Conservation (phyloP, 257 asterid genomes). For the Solanum chilense region DNA sequence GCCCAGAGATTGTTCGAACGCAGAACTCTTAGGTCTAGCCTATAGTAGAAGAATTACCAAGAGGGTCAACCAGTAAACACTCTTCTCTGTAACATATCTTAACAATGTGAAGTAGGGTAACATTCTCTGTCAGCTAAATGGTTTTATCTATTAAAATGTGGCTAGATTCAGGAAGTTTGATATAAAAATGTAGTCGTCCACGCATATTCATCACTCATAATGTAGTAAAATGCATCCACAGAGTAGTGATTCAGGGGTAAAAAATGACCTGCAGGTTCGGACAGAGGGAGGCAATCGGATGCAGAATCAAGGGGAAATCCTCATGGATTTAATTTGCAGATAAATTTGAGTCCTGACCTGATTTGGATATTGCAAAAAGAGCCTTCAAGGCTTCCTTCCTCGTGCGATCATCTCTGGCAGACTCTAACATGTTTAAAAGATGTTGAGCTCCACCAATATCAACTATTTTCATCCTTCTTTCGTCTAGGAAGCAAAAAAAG, state of each 20-base stretch:
- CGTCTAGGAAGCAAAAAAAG: constrained; percentile 28
- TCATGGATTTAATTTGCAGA: neutral
- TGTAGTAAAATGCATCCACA: neutral
- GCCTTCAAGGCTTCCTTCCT: constrained; percentile 84
- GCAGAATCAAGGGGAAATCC: neutral
- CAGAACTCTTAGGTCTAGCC: neutral
- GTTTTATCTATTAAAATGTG: neutral
- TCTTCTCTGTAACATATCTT: neutral
- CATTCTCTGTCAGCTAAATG: neutral
- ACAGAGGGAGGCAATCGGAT: neutral
- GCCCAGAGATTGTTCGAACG: neutral
- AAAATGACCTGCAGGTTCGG: neutral
- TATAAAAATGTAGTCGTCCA: neutral
- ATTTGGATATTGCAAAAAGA: constrained; percentile 73
- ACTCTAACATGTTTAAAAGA: constrained; percentile 47
- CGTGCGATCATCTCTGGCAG: constrained; percentile 83
- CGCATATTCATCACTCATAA: neutral
- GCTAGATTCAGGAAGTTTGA: neutral
- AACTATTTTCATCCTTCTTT: constrained; percentile 78
- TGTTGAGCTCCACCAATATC: constrained; percentile 56
- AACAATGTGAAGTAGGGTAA: neutral
- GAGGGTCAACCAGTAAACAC: neutral
- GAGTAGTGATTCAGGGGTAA: neutral
- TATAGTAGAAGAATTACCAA: neutral
- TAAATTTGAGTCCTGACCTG: constrained; percentile 37